Evolutionary conservation across 306 rosid genomes (phyloP).

Genomic region (Cucumis melo): DNA sequence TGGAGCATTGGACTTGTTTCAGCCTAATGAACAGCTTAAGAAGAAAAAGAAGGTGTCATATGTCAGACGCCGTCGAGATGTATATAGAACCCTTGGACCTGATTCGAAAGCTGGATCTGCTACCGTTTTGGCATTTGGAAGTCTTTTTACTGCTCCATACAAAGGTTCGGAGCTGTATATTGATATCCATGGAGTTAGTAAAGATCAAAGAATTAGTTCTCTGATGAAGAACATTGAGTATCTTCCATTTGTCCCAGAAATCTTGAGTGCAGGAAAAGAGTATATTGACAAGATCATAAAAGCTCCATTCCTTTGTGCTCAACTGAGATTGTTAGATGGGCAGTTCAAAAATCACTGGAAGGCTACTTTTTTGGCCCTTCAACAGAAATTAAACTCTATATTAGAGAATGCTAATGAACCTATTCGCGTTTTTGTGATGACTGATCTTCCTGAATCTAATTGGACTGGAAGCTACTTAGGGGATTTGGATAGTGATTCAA

Average conservation of each 20-base stretch:
- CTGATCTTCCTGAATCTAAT: constrained; percentile 66
- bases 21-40: constrained; percentile 59
- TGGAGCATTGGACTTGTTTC: constrained; percentile 63
- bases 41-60: constrained; percentile 59
- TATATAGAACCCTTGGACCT: constrained; percentile 55
- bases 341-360: constrained; percentile 84
- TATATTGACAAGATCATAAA: constrained; percentile 33
- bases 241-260: constrained; percentile 65
- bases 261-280: constrained; percentile 40
- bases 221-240: constrained; percentile 38
- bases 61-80: constrained; percentile 47
- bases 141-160: constrained; percentile 74
- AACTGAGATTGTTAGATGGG: constrained; percentile 77
- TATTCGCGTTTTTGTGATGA: constrained; percentile 61
- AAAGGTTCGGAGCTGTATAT: constrained; percentile 55
- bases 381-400: constrained; percentile 42
- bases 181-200: constrained; percentile 45
- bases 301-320: constrained; percentile 73
- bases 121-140: constrained; percentile 71
- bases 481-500: constrained; percentile 34
- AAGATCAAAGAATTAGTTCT: constrained; percentile 36
- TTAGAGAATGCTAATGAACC: constrained; percentile 30
- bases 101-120: constrained; percentile 55
- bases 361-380: constrained; percentile 47
- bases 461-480: constrained; percentile 72